A percentile compares a stretch with the other conserved stretches of the same genome.
Evolutionary conservation across 345 rosid genomes (phyloP).

Genomic region (Salix arbutifolia): DNA sequence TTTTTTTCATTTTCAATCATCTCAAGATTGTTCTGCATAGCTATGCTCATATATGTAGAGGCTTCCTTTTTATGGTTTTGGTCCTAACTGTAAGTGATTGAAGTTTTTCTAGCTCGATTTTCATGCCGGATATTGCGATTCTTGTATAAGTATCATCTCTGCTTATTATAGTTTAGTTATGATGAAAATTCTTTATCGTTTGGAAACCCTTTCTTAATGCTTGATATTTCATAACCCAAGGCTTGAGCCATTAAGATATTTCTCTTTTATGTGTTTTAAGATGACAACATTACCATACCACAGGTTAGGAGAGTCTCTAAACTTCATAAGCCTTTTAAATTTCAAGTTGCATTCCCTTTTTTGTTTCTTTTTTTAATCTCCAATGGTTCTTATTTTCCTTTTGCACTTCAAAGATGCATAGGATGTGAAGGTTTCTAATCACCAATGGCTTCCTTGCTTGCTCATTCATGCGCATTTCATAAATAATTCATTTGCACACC

Average conservation of each 20-base stretch:
- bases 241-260: neutral
- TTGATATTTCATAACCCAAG: neutral
- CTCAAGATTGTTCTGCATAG: neutral
- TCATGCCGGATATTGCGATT: neutral
- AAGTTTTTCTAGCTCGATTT: neutral
- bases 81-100: neutral
- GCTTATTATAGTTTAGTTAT: neutral
- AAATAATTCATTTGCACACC: neutral
- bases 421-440: neutral
- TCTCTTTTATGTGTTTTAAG: neutral
- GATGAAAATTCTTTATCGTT: neutral
- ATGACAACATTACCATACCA: neutral
- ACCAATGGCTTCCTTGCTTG: neutral
- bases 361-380: neutral
- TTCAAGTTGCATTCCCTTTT: neutral
- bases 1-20: neutral
- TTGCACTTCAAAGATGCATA: neutral
- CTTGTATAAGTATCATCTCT: neutral
- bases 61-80: neutral
- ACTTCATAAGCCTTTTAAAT: neutral
- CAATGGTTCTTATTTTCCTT: neutral
- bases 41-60: neutral
- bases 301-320: neutral
- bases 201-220: neutral
- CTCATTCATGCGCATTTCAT: neutral